A percentile compares a stretch with the other conserved stretches of the same genome.
Evolutionary conservation across 2,329 filamentous ascomycete genomes (phyloP).

Genomic region (Teratosphaeria viscida): DNA sequence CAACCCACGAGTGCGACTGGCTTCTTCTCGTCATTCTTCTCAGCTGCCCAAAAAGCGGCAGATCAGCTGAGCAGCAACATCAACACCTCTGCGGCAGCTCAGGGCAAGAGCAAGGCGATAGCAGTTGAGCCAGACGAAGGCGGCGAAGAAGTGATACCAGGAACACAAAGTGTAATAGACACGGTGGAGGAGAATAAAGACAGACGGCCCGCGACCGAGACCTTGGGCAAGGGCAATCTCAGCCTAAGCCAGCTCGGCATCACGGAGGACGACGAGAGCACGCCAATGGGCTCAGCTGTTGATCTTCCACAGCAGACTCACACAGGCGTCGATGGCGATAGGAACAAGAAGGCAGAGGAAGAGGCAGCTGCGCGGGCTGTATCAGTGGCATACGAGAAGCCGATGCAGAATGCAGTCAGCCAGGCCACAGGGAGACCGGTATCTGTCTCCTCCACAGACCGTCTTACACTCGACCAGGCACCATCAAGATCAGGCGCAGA

Average conservation of each 20-base stretch:
- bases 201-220: conserved; percentile 67
- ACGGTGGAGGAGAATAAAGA: conserved; percentile 42
- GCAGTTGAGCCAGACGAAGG: conserved; percentile 9
- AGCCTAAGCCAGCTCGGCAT: conserved; percentile 85
- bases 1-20: conserved; percentile 41
- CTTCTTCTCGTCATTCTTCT: conserved; percentile 91
- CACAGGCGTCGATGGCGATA: conserved; percentile 13
- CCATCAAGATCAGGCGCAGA: conserved; percentile 54
- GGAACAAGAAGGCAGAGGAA: conserved; percentile 47
- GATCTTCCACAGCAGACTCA: conserved; percentile 49
- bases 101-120: conserved; percentile 35
- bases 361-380: conserved; percentile 49
- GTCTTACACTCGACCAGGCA: conserved; percentile 43
- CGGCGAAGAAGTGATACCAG: conserved; percentile 34
- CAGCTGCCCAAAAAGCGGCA: conserved; percentile 85
- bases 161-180: conserved; percentile 14
- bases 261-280: conserved; percentile 42
- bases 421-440: conserved; percentile 28
- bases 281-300: conserved; percentile 48
- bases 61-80: conserved; percentile 65
- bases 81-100: conserved; percentile 44
- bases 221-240: conserved; percentile 77
- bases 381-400: conserved; percentile 48
- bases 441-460: conserved; percentile 30
- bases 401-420: conserved; percentile 18